Conservation (phyloP, 169 alveolate genomes). For the Babesia caballi region DNA sequence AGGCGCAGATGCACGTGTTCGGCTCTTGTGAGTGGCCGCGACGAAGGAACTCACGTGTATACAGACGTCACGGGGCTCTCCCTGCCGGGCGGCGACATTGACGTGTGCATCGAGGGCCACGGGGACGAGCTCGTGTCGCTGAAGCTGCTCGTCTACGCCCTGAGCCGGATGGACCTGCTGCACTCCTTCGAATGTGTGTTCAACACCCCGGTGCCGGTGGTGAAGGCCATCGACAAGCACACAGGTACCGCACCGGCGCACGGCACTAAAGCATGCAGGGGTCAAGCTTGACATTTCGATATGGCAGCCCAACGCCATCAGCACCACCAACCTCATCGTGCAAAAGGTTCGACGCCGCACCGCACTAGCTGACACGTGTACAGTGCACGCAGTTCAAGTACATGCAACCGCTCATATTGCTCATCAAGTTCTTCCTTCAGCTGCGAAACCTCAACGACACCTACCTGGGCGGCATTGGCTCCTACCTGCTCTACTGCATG, state of each 20-base stretch:
- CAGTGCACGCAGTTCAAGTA: conserved; percentile 67
- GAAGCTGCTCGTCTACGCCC: conserved; percentile 43
- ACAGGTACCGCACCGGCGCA: conserved; percentile 25
- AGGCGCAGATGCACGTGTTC: conserved; percentile 36
- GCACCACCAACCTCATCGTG: conserved; percentile 47
- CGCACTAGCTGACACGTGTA: too few relatives aligned
- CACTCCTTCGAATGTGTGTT: conserved; percentile 67
- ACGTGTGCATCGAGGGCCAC: conserved; percentile 40
- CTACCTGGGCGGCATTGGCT: conserved; percentile 77
- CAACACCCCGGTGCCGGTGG: conserved; percentile 62
- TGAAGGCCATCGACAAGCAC: conserved; percentile 57
- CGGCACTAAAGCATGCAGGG: background rate
- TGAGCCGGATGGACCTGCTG: conserved; percentile 51
- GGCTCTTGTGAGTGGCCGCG: conserved; percentile 56
- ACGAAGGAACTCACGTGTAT: background rate
- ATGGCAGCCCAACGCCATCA: conserved; percentile 36
- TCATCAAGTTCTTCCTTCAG: conserved; percentile 70
- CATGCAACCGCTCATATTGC: conserved; percentile 71
- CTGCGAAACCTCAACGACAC: conserved; percentile 73
- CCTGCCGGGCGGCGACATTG: conserved; percentile 63
- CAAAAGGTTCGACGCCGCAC: conserved; percentile 29
- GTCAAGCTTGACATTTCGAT: conserved; percentile 44
- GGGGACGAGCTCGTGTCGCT: conserved; percentile 38
- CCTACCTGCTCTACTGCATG: conserved; percentile 75
- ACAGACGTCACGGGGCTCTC: conserved; percentile 61